These are phyloP conservation scores for Trichoderma asperellum DNA, from an alignment of 2,329 filamentous ascomycete genomes.

Conservation along the genomic window DNA sequence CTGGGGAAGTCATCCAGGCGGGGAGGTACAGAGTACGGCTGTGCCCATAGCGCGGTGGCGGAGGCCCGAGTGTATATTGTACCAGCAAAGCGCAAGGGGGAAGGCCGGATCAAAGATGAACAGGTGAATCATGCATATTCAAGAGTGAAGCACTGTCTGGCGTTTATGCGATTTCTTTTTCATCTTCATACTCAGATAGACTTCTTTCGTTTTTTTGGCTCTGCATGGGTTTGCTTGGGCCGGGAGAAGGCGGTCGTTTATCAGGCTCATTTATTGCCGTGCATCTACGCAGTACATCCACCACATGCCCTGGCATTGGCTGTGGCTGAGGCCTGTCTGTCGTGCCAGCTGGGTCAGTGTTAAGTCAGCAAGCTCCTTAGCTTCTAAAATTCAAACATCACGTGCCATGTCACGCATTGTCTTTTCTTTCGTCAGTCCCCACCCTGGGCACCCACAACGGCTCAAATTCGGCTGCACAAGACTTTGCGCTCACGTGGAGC, in stretches of 20 bases:
- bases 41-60: not conserved
- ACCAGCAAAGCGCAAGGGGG: not conserved
- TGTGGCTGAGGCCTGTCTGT: not conserved
- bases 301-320: conserved; percentile 4
- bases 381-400: not conserved
- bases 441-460: conserved; percentile 26
- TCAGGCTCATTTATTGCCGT: not conserved
- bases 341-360: not conserved
- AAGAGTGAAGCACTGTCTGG: not conserved
- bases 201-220: not conserved
- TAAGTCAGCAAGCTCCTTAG: not conserved
- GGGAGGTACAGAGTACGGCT: conserved; percentile 11
- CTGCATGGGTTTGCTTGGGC: not conserved
- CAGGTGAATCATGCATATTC: not conserved
- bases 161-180: not conserved
- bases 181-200: not conserved
- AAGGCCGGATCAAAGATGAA: not conserved
- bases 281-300: not conserved
- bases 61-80: not conserved
- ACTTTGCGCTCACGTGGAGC: conserved; percentile 45
- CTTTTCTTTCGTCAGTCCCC: not conserved
- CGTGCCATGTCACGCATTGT: conserved; percentile 29
- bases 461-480: conserved; percentile 36
- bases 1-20: not conserved
- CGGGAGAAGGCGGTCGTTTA: not conserved